Percentiles rank a stretch among this genome's conserved stretches.
Conservation (phyloP, 257 asterid species). For the Solanum commersonii region DNA sequence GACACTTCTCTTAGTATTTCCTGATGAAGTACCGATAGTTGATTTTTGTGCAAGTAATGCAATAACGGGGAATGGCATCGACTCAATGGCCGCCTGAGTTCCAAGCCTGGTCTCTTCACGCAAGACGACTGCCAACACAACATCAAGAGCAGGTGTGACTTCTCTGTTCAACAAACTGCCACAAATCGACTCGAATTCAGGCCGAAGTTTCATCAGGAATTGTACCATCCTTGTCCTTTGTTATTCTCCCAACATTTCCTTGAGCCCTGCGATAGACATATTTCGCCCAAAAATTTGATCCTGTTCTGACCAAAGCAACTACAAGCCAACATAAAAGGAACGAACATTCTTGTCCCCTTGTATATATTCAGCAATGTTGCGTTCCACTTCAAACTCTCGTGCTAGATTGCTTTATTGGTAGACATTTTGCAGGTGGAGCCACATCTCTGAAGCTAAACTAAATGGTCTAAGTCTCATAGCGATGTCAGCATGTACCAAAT, state of each 20-base stretch:
- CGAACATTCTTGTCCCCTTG: neutral
- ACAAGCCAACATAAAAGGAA: neutral
- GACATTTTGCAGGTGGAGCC: neutral
- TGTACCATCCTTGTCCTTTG: neutral
- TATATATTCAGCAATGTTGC: neutral
- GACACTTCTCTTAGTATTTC: neutral
- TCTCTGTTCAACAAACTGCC: neutral
- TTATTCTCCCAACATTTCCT: neutral
- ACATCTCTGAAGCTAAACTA: no score
- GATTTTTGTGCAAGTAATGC: neutral
- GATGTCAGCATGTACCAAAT: neutral
- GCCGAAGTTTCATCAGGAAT: neutral
- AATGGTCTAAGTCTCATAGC: neutral
- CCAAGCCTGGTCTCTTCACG: neutral
- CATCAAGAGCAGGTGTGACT: neutral
- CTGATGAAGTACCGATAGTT: neutral
- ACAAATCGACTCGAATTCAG: neutral
- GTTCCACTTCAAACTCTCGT: neutral
- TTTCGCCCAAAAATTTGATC: neutral
- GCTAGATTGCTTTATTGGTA: neutral
- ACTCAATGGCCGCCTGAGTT: neutral
- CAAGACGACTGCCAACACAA: neutral
- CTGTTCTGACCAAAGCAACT: neutral
- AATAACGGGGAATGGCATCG: no score
- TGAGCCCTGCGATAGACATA: neutral